Conservation (phyloP, 441 rosid species). For the Aquilaria agallochum region DNA sequence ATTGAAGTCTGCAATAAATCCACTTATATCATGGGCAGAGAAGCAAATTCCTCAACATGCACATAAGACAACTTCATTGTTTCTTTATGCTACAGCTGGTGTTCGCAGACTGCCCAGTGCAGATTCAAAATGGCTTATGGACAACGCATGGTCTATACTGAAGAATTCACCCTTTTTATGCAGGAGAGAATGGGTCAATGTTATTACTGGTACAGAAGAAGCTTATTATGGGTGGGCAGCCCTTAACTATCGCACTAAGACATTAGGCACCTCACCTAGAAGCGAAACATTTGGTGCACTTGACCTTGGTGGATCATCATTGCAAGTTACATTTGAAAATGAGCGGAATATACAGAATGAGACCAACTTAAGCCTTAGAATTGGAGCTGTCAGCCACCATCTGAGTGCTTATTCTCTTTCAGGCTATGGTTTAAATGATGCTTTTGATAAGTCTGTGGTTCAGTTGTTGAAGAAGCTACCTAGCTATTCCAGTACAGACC, state of each 20-base stretch:
- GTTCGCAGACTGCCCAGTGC: slow-evolving; percentile 75
- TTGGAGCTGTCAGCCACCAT: slow-evolving; percentile 74
- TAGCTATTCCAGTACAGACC: slow-evolving; percentile 32
- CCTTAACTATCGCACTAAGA: slow-evolving; percentile 68
- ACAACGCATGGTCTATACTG: slow-evolving; percentile 81
- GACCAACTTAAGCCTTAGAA: slow-evolving; percentile 69
- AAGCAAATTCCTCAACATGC: slow-evolving; percentile 83
- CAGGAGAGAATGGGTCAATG: slow-evolving; percentile 76
- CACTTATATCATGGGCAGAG: slow-evolving; percentile 92
- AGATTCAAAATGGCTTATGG: slow-evolving; percentile 93
- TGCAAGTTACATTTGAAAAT: slow-evolving; percentile 97
- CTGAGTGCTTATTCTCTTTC: slow-evolving; percentile 95
- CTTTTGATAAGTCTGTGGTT: slow-evolving; percentile 88
- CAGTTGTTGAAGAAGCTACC: slow-evolving; percentile 51
- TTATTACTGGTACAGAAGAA: slow-evolving; percentile 90
- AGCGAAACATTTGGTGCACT: slow-evolving; percentile 92
- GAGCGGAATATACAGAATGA: slow-evolving; percentile 44
- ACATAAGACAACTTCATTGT: slow-evolving; percentile 77
- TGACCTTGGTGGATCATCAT: slow-evolving; percentile 95
- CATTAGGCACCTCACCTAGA: slow-evolving; percentile 65
- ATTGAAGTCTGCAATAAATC: slow-evolving; percentile 70
- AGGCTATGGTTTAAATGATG: slow-evolving; percentile 98
- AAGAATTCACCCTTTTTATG: slow-evolving; percentile 73
- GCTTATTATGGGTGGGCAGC: slow-evolving; percentile 98
- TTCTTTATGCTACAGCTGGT: slow-evolving; percentile 93